phyloP scores from a whole-genome alignment of 345 rosid genomes.

The Salix suchowensis region DNA sequence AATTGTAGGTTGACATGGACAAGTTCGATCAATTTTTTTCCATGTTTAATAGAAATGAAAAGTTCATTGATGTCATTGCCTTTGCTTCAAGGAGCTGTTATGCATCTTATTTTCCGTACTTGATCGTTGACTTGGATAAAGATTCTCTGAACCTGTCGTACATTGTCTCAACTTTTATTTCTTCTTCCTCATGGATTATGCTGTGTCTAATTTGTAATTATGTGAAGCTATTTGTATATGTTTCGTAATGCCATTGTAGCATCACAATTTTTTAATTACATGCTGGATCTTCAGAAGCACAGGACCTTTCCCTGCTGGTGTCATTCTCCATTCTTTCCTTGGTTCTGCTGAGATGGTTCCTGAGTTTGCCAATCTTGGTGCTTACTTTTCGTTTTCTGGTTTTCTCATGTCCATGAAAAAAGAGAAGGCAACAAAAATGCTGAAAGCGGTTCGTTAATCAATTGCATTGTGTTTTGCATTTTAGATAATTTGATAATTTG shows the following conservation, averaged over 20 bases:
- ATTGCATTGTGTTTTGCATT: conserved; percentile 4
- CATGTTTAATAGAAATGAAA: not conserved
- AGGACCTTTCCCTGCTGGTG: conserved; percentile 84
- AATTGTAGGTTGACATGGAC: not conserved
- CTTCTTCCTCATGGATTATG: not conserved
- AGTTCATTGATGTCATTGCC: not conserved
- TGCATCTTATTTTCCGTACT: not conserved
- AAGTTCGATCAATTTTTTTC: not conserved
- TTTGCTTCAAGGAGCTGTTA: not conserved
- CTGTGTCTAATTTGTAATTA: not conserved
- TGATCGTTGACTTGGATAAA: not conserved
- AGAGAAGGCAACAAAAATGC: conserved; percentile 70
- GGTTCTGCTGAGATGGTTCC: conserved; percentile 98
- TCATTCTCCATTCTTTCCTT: conserved; percentile 80
- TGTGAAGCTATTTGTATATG: not conserved
- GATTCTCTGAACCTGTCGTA: not conserved
- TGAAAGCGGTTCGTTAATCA: conserved; percentile 48
- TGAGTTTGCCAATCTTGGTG: conserved; percentile 81
- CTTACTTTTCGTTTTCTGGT: conserved; percentile 91
- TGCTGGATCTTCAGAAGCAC: conserved; percentile 37
- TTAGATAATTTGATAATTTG: not conserved
- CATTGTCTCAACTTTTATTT: not conserved
- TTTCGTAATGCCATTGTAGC: not conserved
- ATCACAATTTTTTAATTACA: not conserved
- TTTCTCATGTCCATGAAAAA: conserved; percentile 71